Evolutionary conservation across 2,329 filamentous ascomycete species (phyloP).

Genomic region (Curvularia sp.): DNA sequence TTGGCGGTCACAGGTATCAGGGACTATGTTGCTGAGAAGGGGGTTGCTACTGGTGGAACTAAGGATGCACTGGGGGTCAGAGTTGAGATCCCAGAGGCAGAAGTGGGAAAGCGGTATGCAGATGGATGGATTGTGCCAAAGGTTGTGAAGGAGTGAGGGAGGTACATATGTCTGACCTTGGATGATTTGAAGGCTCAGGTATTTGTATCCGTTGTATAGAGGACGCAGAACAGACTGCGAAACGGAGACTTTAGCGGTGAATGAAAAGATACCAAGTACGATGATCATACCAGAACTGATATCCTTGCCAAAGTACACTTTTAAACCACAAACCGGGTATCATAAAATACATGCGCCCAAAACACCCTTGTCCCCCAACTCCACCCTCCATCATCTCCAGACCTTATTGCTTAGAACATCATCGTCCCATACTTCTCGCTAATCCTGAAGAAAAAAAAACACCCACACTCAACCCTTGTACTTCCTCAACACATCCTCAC

Average conservation of each 20-base stretch:
- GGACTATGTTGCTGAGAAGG: constrained; percentile 5
- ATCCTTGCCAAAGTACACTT: not conserved
- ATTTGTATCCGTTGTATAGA: not conserved
- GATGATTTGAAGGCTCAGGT: not conserved
- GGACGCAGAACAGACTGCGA: not conserved
- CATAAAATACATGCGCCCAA: constrained; percentile 3
- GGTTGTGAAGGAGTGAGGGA: constrained; percentile 35
- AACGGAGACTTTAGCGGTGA: not conserved
- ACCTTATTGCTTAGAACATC: not conserved
- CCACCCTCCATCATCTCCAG: not conserved
- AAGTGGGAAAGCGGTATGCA: constrained; percentile 52
- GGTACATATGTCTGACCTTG: not conserved
- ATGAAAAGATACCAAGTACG: not conserved
- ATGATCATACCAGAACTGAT: not conserved
- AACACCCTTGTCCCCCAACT: not conserved
- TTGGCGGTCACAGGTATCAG: constrained; percentile 40
- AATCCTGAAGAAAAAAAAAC: not conserved
- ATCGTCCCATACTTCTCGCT: too few relatives aligned
- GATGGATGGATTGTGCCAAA: constrained; percentile 58
- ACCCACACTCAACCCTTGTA: constrained; percentile 44
- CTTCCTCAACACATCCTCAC: constrained; percentile 61
- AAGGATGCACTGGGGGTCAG: constrained; percentile 24
- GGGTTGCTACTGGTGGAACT: not conserved
- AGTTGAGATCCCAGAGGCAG: constrained; percentile 49
- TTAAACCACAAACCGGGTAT: not conserved